phyloP scores from a whole-genome alignment of 768 basidiomycete species.

The Termitomyces sp. region DNA sequence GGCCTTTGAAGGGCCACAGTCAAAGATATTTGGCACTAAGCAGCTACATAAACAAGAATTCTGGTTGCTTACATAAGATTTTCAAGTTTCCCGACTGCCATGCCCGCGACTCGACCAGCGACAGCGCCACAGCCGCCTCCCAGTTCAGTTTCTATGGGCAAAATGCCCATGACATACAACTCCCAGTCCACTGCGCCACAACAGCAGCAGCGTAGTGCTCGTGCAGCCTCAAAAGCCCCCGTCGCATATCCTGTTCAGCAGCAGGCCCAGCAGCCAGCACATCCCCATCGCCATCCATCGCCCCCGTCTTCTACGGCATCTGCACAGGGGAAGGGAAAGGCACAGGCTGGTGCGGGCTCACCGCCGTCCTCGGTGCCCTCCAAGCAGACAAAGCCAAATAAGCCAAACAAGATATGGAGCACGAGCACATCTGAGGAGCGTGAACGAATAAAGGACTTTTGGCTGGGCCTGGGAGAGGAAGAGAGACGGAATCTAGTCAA shows the following conservation, averaged over 20 bases:
- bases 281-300: slow-evolving; percentile 36
- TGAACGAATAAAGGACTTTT: slow-evolving; percentile 97
- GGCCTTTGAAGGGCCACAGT: background rate
- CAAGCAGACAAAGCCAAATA: slow-evolving; percentile 58
- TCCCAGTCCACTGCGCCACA: slow-evolving; percentile 27
- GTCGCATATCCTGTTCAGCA: slow-evolving; percentile 28
- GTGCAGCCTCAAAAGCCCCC: slow-evolving; percentile 44
- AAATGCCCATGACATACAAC: slow-evolving; percentile 84
- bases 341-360: slow-evolving; percentile 27
- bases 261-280: slow-evolving; percentile 29
- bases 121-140: slow-evolving; percentile 40
- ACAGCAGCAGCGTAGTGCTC: slow-evolving; percentile 36
- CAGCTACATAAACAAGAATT: slow-evolving; percentile 9
- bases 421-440: slow-evolving; percentile 90
- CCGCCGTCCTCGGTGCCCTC: slow-evolving; percentile 23
- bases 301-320: slow-evolving; percentile 41
- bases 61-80: slow-evolving; percentile 20
- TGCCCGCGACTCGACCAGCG: slow-evolving; percentile 19
- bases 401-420: slow-evolving; percentile 87
- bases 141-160: slow-evolving; percentile 82
- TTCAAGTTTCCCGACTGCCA: slow-evolving; percentile 20
- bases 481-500: slow-evolving; percentile 90
- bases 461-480: slow-evolving; percentile 88
- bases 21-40: slow-evolving; percentile 13
- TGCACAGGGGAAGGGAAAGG: slow-evolving; percentile 21